Conservation (phyloP, 2,329 filamentous ascomycete species). For the Fonsecaea erecta region DNA sequence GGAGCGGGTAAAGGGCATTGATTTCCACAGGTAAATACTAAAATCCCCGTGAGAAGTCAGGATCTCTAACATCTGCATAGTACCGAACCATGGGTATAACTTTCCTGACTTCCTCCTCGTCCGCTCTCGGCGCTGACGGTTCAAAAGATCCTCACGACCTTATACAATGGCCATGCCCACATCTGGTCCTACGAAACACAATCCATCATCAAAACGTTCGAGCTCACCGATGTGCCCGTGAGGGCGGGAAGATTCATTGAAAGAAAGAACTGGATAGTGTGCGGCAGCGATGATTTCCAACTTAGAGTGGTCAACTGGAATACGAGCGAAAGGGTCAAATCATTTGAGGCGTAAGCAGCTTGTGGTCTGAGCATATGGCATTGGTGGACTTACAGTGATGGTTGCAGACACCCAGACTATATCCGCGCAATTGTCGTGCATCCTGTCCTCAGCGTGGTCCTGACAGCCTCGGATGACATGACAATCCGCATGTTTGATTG, state of each 20-base stretch:
- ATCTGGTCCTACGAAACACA: conserved; percentile 99
- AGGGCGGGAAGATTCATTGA: conserved; percentile 95
- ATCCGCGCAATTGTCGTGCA: conserved; percentile 96
- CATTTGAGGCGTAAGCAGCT: conserved; percentile 37
- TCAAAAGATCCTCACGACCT: conserved; percentile 76
- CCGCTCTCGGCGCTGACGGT: conserved; percentile 41
- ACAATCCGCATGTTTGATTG: conserved; percentile 99
- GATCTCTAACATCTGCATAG: conserved; percentile 26
- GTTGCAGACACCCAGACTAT: conserved; percentile 78
- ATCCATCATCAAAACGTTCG: conserved; percentile 97
- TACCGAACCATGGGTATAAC: conserved; percentile 84
- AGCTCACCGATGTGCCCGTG: conserved; percentile 96
- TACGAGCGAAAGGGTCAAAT: conserved; percentile 80
- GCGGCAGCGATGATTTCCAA: conserved; percentile 90
- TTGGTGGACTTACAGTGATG: conserved; percentile 4
- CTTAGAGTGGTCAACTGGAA: conserved; percentile 97
- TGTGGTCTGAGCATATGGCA: not conserved
- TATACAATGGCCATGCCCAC: conserved; percentile 98
- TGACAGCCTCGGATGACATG: conserved; percentile 98
- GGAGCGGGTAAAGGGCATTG: conserved; percentile 95
- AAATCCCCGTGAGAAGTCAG: not conserved
- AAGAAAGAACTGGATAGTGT: conserved; percentile 98
- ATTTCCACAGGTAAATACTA: conserved; percentile 74
- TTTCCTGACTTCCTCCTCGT: conserved; percentile 16
- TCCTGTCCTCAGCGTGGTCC: conserved; percentile 90